Percentiles rank a stretch among this genome's conserved stretches.
These are phyloP conservation scores for Dendrocalamus latiflorus DNA, from an alignment of 202 grass and related monocot genomes.

Conservation along the genomic window DNA sequence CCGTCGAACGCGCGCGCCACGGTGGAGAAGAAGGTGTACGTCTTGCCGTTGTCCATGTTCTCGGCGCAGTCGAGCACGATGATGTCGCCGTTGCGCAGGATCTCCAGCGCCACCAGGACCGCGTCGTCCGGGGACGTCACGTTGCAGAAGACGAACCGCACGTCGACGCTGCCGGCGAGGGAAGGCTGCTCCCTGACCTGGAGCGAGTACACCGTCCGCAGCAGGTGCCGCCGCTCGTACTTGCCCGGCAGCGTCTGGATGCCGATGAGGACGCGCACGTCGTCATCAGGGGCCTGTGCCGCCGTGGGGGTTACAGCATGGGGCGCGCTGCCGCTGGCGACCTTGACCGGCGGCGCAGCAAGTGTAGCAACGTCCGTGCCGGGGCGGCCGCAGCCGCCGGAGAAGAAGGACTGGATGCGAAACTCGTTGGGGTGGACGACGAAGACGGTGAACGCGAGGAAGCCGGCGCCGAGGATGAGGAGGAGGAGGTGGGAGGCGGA, in stretches of 20 bases:
- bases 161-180: conserved; percentile 38
- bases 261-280: conserved; percentile 53
- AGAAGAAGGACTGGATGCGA: conserved; percentile 38
- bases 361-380: not conserved
- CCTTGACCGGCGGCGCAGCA: not conserved
- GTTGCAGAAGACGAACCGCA: conserved; percentile 76
- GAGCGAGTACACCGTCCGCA: conserved; percentile 47
- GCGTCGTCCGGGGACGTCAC: conserved; percentile 42
- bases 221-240: conserved; percentile 52
- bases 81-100: conserved; percentile 42
- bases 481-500: conserved; percentile 33
- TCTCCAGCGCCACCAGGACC: conserved; percentile 47
- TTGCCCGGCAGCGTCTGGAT: conserved; percentile 51
- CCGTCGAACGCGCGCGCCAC: conserved; percentile 12
- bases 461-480: conserved; percentile 18
- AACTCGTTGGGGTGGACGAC: conserved; percentile 56
- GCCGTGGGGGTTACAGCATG: not conserved
- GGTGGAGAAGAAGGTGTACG: conserved; percentile 61
- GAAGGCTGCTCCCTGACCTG: conserved; percentile 25
- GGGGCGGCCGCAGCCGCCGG: not conserved
- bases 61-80: conserved; percentile 58
- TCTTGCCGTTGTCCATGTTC: conserved; percentile 75
- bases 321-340: not conserved
- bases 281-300: not conserved
- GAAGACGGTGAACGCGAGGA: conserved; percentile 53